Evolutionary conservation across 2,329 filamentous ascomycete species (phyloP).

Genomic region (Fusarium nygamai): DNA sequence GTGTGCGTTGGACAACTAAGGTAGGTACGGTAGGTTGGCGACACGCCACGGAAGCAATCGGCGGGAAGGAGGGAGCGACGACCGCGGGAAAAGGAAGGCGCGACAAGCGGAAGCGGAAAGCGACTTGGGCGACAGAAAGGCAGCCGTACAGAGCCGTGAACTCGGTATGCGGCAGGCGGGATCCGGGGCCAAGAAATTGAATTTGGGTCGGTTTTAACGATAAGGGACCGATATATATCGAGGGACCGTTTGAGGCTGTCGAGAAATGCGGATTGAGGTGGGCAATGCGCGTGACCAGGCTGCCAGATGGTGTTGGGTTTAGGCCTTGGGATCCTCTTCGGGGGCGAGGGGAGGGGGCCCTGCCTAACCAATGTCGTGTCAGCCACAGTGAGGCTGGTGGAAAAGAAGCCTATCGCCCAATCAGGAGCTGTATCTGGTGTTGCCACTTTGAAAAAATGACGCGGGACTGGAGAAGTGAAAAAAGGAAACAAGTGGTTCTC

Average conservation of each 20-base stretch:
- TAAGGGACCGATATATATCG: constrained; percentile 36
- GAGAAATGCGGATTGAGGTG: constrained; percentile 47
- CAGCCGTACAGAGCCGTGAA: constrained; percentile 14
- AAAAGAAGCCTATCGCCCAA: constrained; percentile 25
- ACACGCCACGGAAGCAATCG: constrained; percentile 41
- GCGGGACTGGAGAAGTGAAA: constrained; percentile 32
- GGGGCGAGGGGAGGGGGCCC: constrained; percentile 32
- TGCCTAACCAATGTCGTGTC: constrained; percentile 29
- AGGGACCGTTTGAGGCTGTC: constrained; percentile 47
- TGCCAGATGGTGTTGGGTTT: constrained; percentile 47
- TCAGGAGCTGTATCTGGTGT: neutral
- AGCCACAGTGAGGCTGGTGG: constrained; percentile 42
- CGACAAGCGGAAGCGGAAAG: constrained; percentile 22
- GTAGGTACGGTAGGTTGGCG: constrained; percentile 18
- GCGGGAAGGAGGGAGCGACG: constrained; percentile 33
- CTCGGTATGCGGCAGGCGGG: constrained; percentile 24
- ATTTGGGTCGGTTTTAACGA: constrained; percentile 22
- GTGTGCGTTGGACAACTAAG: constrained; percentile 26
- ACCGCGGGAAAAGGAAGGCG: constrained; percentile 34
- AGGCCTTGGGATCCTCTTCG: constrained; percentile 35
- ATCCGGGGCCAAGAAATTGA: constrained; percentile 24
- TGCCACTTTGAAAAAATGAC: constrained; percentile 38
- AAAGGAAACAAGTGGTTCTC: constrained; percentile 21
- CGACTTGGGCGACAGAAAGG: constrained; percentile 25
- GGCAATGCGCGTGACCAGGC: constrained; percentile 53